Conservation (phyloP, 2,329 filamentous ascomycete species). For the Diaporthe sp. region DNA sequence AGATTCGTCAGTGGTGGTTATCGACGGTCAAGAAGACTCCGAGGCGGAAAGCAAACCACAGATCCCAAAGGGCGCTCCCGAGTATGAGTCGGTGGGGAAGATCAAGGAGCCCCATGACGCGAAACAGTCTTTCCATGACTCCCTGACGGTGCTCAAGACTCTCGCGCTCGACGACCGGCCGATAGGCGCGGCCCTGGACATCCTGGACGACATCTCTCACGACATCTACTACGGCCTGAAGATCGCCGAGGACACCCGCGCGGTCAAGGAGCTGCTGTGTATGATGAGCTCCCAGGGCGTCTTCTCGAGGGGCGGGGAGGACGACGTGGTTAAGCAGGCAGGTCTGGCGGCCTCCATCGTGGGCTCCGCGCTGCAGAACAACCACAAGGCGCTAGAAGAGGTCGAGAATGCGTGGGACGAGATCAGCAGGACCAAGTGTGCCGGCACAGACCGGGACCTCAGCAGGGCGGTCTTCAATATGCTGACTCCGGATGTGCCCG, state of each 20-base stretch:
- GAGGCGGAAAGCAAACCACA: slow-evolving; percentile 46
- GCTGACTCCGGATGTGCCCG: slow-evolving; percentile 38
- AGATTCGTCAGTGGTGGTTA: slow-evolving; percentile 63
- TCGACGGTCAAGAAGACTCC: slow-evolving; percentile 63
- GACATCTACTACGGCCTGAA: slow-evolving; percentile 77
- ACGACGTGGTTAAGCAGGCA: slow-evolving; percentile 41
- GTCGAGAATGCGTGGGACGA: slow-evolving; percentile 59
- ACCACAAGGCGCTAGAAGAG: slow-evolving; percentile 67
- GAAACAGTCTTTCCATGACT: slow-evolving; percentile 55
- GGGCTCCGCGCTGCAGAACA: slow-evolving; percentile 71
- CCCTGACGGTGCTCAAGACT: slow-evolving; percentile 61
- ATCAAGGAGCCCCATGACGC: slow-evolving; percentile 62
- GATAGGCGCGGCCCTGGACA: slow-evolving; percentile 63
- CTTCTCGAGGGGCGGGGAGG: slow-evolving; percentile 36
- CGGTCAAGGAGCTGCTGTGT: slow-evolving; percentile 66
- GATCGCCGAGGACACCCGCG: slow-evolving; percentile 65
- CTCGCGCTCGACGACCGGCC: slow-evolving; percentile 41
- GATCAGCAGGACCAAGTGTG: slow-evolving; percentile 53
- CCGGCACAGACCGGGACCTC: slow-evolving; percentile 41
- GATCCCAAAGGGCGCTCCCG: slow-evolving; percentile 62
- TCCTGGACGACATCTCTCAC: slow-evolving; percentile 72
- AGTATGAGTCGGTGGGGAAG: slow-evolving; percentile 66
- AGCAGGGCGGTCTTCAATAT: slow-evolving; percentile 55
- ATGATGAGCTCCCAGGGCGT: slow-evolving; percentile 54
- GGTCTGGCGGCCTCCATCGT: slow-evolving; percentile 68